Percentiles rank a stretch among this genome's conserved stretches.
These are phyloP conservation scores for Termitomyces sp. DNA, from an alignment of 768 basidiomycete species.

Conservation along the genomic window DNA sequence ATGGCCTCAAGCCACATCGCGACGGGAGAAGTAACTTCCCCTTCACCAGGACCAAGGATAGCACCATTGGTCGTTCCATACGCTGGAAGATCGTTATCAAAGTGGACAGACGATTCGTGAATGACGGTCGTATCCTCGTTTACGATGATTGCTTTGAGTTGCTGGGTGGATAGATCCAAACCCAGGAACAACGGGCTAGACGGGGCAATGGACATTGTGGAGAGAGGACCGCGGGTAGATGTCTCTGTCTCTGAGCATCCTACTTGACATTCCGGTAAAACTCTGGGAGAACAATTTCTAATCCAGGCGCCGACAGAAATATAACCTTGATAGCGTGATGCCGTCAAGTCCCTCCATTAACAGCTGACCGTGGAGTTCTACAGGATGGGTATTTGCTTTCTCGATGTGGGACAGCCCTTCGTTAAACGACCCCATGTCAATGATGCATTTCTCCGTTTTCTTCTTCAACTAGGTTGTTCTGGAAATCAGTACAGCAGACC, in stretches of 20 bases:
- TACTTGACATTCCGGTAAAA: not conserved
- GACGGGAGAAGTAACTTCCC: constrained; percentile 78
- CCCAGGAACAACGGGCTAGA: constrained; percentile 55
- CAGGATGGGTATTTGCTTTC: no score
- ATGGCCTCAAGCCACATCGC: constrained; percentile 84
- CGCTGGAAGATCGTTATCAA: constrained; percentile 72
- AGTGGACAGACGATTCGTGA: constrained; percentile 70
- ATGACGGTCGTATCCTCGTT: constrained; percentile 50
- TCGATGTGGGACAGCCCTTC: no score
- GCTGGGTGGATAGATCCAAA: constrained; percentile 84
- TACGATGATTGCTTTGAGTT: constrained; percentile 72
- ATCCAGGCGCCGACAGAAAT: constrained; percentile 5
- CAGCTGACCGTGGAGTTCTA: no score
- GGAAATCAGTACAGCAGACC: no score
- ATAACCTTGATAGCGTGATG: not conserved
- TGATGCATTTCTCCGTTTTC: no score
- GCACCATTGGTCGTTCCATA: constrained; percentile 66
- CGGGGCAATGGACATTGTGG: constrained; percentile 6
- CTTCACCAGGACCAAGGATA: constrained; percentile 54
- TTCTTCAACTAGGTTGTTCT: no score
- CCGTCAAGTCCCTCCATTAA: no score
- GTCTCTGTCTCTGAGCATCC: not conserved
- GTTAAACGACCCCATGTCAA: no score
- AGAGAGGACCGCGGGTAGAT: not conserved
- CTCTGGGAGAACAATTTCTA: constrained; percentile 1